Evolutionary conservation across 805 yeast species (phyloP).

Genomic region (Wickerhamomyces tratensis): DNA sequence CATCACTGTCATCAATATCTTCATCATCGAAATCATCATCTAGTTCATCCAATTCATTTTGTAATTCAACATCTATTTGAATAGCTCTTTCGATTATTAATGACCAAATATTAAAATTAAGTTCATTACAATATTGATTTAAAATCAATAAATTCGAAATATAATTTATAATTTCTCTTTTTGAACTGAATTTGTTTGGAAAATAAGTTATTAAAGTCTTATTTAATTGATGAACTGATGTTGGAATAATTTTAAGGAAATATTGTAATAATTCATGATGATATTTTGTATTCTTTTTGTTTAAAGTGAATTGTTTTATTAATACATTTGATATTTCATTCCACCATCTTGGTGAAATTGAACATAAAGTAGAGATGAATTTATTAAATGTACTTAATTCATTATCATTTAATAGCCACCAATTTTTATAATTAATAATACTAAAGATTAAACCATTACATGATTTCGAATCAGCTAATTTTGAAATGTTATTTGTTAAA

Average conservation of each 20-base stretch:
- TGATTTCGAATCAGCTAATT: slow-evolving; percentile 45
- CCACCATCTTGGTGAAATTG: slow-evolving; percentile 87
- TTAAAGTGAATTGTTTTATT: slow-evolving; percentile 46
- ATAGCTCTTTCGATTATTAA: slow-evolving; percentile 71
- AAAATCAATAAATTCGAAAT: slow-evolving; percentile 52
- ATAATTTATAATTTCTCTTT: slow-evolving; percentile 48
- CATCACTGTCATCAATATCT: slow-evolving; percentile 31
- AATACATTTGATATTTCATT: slow-evolving; percentile 66
- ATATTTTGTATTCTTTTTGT: slow-evolving; percentile 23
- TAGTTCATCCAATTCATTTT: slow-evolving; percentile 76
- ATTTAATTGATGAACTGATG: slow-evolving; percentile 61
- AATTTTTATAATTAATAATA: slow-evolving; percentile 46
- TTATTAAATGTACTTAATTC: slow-evolving; percentile 51
- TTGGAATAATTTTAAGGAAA: slow-evolving; percentile 69
- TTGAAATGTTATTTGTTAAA: slow-evolving; percentile 55
- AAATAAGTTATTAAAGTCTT: slow-evolving; percentile 46
- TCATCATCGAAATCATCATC: slow-evolving; percentile 66
- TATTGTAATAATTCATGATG: slow-evolving; percentile 61
- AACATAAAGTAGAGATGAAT: slow-evolving; percentile 69
- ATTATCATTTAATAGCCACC: slow-evolving; percentile 40
- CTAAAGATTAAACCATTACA: slow-evolving; percentile 48
- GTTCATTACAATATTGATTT: slow-evolving; percentile 64
- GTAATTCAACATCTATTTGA: slow-evolving; percentile 85
- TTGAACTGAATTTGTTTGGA: slow-evolving; percentile 70
- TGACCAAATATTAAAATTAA: slow-evolving; percentile 71